Evolutionary conservation across 371 early-diverging fungal genomes (phyloP), one percentile per base, ranked within the genome.

Genomic region (Haplosporangium sp.): DNA sequence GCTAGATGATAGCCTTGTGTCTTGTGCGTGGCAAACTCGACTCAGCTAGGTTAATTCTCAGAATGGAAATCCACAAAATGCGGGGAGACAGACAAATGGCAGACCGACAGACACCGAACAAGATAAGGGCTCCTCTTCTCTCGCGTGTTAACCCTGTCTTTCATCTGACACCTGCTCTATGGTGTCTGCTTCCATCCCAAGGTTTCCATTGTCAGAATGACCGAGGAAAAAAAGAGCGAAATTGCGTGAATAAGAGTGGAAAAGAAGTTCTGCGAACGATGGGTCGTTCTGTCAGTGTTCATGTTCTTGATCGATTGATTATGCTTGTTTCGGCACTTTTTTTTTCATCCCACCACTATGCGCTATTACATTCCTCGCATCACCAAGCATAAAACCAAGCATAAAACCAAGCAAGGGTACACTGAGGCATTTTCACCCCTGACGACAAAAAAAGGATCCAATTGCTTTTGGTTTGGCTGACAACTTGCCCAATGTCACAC

Each of bases 61-160:
- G 53, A 59, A 70, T 64, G 71, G 71, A 55, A 70, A 70, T 64
- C 59, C 21, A 52, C 42, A 55, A 64, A 71, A 71, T 71, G 72
- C 66, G 72, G 72, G 72, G 72, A 51, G 52, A 48, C 60, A 37
- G 55, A 38, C 59, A 58, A 58, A 41, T 13, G 53, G 52, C 37
- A 20, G 51, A 53, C 23, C 47, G n/a, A 14, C 13, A 38, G 48
- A 60, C 29, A 29, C 29, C 29, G 29, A 55, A 21, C 61, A 55
- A 55, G 72, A 71, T 71, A 71, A 65, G 72, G 60, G 46, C 57
- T 65, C 57, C 50, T 13, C 59, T 45, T 40, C 54, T 21, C n/a
- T 71, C 64, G 16, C 29, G 55, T 67, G 41, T 23, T 51, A 23
- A 23, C 16, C 20, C 20, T 38, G 38, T 29, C 46, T 16, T 56